Base-by-base conservation (phyloP, 495 filamentous ascomycete species). In the Penicillium coffeae region DNA sequence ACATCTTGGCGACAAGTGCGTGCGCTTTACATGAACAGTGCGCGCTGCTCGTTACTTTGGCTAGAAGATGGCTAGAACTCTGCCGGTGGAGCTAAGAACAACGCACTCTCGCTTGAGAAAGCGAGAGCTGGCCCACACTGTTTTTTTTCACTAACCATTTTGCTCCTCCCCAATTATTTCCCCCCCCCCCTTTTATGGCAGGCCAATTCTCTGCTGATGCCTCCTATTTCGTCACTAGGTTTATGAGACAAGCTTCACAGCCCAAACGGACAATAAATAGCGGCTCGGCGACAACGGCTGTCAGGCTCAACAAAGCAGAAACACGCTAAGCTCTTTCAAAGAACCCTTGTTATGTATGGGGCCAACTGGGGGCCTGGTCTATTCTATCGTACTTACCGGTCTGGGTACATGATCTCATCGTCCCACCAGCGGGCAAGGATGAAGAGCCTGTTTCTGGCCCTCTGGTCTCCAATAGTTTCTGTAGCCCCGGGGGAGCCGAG, bases 401-500 rank as follows among this genome's bases (percentile, higher is more conserved):
- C 52, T 43, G 48, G 47, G 50, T 53, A 45, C 42, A 57, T 60
- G 57, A 60, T 60, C 53, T 60, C 57, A 60, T 60, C 34, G 51
- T 50, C 38, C 55, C 58, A 61, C 48, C 22, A 32, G 21, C n/a
- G n/a, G 21, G 33, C 33, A 45, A 25, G 41, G 40, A 50, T 32
- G 35, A 37, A 37, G 48, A 45, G 37, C 40, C 38, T 16, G 43
- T 38, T 44, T 48, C 33, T 8, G 18, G 42, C 10, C 14, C 19
- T 27, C 8, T 42, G 6, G 25, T 18, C 21, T 22, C 18, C 16
- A 3, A 48, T 32, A 18, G 14, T 47, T 55, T 47, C 50, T 50
- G 52, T 47, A 54, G 47, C 42, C 10, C 40, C 38, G 37, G 30
- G 19, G 20, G 16, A 42, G 12, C 9, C 21, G 18, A 32, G 40